phyloP scores from a whole-genome alignment of 2,329 filamentous ascomycete species.

The Tolypocladium sp. region DNA sequence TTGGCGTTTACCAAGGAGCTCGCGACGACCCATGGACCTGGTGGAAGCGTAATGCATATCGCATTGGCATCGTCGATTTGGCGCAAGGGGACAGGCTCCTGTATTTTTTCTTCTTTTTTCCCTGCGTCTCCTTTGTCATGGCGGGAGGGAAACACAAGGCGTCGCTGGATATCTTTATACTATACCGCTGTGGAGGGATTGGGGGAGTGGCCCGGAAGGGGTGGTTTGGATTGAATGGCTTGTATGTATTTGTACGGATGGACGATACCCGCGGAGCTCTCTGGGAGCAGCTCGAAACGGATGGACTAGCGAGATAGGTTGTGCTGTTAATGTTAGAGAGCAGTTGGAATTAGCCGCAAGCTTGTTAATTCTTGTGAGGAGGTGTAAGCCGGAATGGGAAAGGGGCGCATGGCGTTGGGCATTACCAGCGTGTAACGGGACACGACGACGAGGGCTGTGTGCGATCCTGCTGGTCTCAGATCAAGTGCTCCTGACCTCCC shows the following conservation, averaged over 20 bases:
- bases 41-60: not conserved
- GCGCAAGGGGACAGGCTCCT: not conserved
- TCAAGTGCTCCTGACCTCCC: not conserved
- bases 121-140: not conserved
- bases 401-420: not conserved
- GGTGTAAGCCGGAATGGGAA: not conserved
- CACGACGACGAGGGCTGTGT: not conserved
- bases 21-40: not conserved
- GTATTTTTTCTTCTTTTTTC: not conserved
- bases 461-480: not conserved
- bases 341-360: not conserved
- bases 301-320: not conserved
- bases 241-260: conserved; percentile 1
- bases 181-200: not conserved
- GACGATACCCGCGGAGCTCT: conserved; percentile 6
- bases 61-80: not conserved
- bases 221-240: not conserved
- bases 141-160: not conserved
- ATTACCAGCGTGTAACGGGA: not conserved
- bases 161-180: not conserved
- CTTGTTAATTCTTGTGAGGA: not conserved
- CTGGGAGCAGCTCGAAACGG: not conserved
- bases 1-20: not conserved
- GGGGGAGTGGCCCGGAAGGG: not conserved
- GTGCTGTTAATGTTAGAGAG: not conserved